phyloP scores from a whole-genome alignment of 768 basidiomycete species.

The Boletus barrowsii region DNA sequence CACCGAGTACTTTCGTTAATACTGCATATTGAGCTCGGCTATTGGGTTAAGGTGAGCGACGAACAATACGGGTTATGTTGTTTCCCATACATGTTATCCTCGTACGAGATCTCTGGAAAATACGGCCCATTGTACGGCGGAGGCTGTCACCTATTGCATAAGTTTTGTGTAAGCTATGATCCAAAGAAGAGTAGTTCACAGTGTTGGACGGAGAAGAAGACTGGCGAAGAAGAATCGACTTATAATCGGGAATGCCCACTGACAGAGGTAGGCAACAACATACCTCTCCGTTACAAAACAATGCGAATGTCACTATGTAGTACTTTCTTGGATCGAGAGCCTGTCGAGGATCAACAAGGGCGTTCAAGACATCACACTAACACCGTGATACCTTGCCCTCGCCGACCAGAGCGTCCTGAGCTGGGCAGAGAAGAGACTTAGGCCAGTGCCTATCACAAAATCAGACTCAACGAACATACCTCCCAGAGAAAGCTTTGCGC shows the following conservation, averaged over 20 bases:
- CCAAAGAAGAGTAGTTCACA: slow-evolving; percentile 28
- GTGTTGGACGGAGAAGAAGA: slow-evolving; percentile 64
- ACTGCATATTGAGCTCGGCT: slow-evolving; percentile 57
- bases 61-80: neutral
- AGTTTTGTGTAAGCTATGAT: neutral
- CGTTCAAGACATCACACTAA: neutral
- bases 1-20: slow-evolving; percentile 43
- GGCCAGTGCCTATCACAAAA: neutral
- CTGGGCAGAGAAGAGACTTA: slow-evolving; percentile 23
- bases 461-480: slow-evolving; percentile 32
- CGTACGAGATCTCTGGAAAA: slow-evolving; percentile 54
- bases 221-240: slow-evolving; percentile 12
- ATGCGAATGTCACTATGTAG: slow-evolving; percentile 52
- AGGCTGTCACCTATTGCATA: slow-evolving; percentile 34
- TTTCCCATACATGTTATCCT: slow-evolving; percentile 49
- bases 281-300: slow-evolving; percentile 61
- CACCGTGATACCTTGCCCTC: slow-evolving; percentile 41
- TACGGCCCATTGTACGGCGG: slow-evolving; percentile 56
- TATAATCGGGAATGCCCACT: no score
- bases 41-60: neutral
- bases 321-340: slow-evolving; percentile 51
- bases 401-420: slow-evolving; percentile 47
- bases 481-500: slow-evolving; percentile 43
- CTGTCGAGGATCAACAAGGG: slow-evolving; percentile 24
- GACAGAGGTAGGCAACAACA: slow-evolving; percentile 1